These are phyloP conservation scores for Rhizopus stolonifer DNA, from an alignment of 371 early-diverging fungal genomes.

Conservation along the genomic window DNA sequence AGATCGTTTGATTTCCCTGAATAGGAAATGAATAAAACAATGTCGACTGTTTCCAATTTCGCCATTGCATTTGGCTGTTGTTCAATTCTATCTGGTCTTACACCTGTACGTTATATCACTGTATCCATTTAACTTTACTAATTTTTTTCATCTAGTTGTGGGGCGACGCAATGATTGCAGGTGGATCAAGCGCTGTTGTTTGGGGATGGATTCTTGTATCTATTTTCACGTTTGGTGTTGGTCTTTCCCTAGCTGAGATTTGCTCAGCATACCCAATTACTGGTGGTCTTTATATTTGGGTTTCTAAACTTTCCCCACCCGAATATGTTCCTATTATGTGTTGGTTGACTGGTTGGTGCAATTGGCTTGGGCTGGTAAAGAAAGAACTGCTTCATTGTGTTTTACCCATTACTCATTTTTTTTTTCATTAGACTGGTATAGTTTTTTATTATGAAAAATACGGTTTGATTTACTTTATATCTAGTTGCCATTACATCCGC, in stretches of 20 bases:
- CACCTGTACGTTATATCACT: conserved; percentile 39
- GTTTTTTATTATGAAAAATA: background rate
- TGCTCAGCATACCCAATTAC: conserved; percentile 73
- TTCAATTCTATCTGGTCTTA: conserved; percentile 62
- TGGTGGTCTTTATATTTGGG: conserved; percentile 63
- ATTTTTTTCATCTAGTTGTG: conserved; percentile 42
- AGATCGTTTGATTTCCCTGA: background rate
- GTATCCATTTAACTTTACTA: conserved; percentile 40
- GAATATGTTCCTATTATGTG: conserved; percentile 58
- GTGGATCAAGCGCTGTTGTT: conserved; percentile 67
- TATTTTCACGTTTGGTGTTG: conserved; percentile 64
- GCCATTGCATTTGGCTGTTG: conserved; percentile 65
- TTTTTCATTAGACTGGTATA: background rate
- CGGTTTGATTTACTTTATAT: background rate
- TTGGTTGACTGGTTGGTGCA: conserved; percentile 61
- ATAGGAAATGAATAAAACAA: conserved; percentile 66
- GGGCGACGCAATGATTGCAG: conserved; percentile 63
- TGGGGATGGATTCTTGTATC: conserved; percentile 74
- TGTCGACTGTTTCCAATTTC: conserved; percentile 64
- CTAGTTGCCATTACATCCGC: conserved; percentile 50
- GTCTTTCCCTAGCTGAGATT: conserved; percentile 73
- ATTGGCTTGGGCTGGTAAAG: conserved; percentile 56
- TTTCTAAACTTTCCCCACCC: conserved; percentile 56
- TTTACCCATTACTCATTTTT: background rate
- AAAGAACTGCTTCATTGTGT: too few species aligned